Percentiles rank a stretch among this genome's conserved stretches.
phyloP scores from a whole-genome alignment of 2,329 filamentous ascomycete genomes.

The Sporothrix brunneoviolacea region DNA sequence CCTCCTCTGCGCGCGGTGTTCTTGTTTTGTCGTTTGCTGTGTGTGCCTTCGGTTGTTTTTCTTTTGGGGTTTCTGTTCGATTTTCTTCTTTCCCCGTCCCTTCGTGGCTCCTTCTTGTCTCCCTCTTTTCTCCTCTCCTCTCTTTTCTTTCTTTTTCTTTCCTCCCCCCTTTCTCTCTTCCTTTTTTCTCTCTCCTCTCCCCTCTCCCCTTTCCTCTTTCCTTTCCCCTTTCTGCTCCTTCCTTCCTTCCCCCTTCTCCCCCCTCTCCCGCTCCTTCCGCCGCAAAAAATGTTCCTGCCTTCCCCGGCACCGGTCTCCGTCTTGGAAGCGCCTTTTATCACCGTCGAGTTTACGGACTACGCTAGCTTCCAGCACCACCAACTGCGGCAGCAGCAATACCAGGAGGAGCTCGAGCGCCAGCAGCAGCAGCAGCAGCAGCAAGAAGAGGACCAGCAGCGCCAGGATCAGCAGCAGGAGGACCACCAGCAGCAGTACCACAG shows the following conservation, averaged over 20 bases:
- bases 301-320: constrained; percentile 40
- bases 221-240: background rate
- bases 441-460: constrained; percentile 15
- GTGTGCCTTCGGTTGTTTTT: background rate
- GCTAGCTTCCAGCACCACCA: constrained; percentile 18
- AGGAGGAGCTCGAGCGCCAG: background rate
- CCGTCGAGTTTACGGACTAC: constrained; percentile 26
- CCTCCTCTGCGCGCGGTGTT: too few species aligned
- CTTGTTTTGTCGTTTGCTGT: background rate
- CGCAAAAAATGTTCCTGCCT: constrained; percentile 48
- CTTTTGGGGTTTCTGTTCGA: background rate
- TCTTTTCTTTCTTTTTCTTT: background rate
- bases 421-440: constrained; percentile 10
- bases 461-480: constrained; percentile 16
- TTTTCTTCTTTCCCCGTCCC: background rate
- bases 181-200: constrained; percentile 6
- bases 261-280: constrained; percentile 1
- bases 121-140: background rate
- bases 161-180: background rate
- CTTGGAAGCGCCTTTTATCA: constrained; percentile 36
- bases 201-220: constrained; percentile 6
- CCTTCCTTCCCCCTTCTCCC: background rate
- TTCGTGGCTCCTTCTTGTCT: background rate
- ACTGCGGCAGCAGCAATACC: constrained; percentile 11
- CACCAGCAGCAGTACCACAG: constrained; percentile 19